These are phyloP conservation scores for Tylopilus orsonianus DNA, from an alignment of 1,284 basidiomycete genomes.

Conservation along the genomic window DNA sequence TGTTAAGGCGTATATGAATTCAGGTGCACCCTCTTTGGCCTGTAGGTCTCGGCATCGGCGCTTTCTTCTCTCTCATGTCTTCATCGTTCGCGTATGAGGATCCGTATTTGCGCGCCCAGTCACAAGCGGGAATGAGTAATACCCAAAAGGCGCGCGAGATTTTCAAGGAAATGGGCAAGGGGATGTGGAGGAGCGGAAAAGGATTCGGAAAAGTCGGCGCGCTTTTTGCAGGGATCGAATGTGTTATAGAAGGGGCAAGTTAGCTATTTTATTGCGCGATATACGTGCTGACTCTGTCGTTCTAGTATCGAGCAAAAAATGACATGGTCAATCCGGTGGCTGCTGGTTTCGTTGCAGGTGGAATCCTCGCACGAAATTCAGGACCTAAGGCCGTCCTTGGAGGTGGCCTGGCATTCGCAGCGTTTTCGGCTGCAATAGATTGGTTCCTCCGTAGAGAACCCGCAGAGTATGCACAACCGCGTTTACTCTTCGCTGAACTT, in stretches of 20 bases:
- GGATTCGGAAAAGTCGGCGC: conserved; percentile 96
- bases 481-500: neutral
- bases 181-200: conserved; percentile 89
- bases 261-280: neutral
- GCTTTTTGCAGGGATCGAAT: conserved; percentile 92
- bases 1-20: conserved; percentile 8
- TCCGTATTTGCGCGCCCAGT: conserved; percentile 74
- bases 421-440: conserved; percentile 89
- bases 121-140: conserved; percentile 57
- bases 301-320: conserved; percentile 92
- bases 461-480: conserved; percentile 61
- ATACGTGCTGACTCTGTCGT: conserved; percentile 6
- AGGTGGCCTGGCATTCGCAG: conserved; percentile 87
- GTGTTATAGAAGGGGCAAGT: conserved; percentile 93
- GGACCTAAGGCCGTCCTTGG: conserved; percentile 81
- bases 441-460: conserved; percentile 81
- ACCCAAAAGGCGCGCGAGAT: conserved; percentile 83
- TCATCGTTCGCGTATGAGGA: conserved; percentile 95
- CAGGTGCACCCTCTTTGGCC: neutral
- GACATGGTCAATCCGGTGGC: conserved; percentile 84
- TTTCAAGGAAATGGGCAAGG: conserved; percentile 92
- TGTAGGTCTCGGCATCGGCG: conserved; percentile 87
- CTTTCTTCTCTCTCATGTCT: conserved; percentile 96
- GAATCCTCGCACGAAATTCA: conserved; percentile 80
- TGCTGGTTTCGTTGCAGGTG: conserved; percentile 75